Percentiles rank a stretch among this genome's conserved stretches.
phyloP scores from a whole-genome alignment of 148 eudicot species.

The Oxyria digyna region DNA sequence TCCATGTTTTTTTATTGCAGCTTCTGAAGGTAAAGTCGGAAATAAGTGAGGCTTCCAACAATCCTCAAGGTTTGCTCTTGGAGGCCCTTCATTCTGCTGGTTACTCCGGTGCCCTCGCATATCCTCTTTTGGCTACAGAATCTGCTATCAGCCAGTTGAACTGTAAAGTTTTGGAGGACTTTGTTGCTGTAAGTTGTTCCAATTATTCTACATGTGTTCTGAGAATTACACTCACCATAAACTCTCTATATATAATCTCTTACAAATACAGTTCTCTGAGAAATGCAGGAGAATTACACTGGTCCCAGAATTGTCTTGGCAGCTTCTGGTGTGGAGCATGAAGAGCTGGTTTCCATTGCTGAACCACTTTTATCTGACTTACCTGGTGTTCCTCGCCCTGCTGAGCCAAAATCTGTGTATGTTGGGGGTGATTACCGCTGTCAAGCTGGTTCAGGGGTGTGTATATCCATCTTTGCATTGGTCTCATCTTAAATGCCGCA shows the following conservation, averaged over 20 bases:
- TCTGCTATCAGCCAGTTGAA: conserved; percentile 49
- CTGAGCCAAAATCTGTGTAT: conserved; percentile 53
- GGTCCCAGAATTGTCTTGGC: conserved; percentile 89
- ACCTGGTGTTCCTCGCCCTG: conserved; percentile 20
- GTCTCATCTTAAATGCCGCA: not conserved
- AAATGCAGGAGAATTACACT: conserved; percentile 66
- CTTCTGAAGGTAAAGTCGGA: conserved; percentile 61
- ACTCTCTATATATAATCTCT: not conserved
- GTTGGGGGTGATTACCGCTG: conserved; percentile 74
- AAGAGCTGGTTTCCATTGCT: conserved; percentile 59
- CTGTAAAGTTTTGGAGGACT: conserved; percentile 35
- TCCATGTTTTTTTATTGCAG: conserved; percentile 25
- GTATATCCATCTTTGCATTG: conserved; percentile 13
- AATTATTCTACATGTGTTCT: too few relatives aligned
- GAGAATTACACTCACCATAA: not conserved
- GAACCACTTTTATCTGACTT: conserved; percentile 81
- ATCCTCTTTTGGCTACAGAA: conserved; percentile 77
- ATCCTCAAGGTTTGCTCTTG: conserved; percentile 66
- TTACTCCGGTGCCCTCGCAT: conserved; percentile 59
- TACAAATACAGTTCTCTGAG: not conserved
- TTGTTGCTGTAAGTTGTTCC: conserved; percentile 61
- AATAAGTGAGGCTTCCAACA: conserved; percentile 62
- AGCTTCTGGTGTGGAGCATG: conserved; percentile 93
- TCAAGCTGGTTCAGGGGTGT: conserved; percentile 72
- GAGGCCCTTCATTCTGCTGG: conserved; percentile 92